phyloP scores from a whole-genome alignment of 495 filamentous ascomycete species.

The Mytilinidion resinicola region DNA sequence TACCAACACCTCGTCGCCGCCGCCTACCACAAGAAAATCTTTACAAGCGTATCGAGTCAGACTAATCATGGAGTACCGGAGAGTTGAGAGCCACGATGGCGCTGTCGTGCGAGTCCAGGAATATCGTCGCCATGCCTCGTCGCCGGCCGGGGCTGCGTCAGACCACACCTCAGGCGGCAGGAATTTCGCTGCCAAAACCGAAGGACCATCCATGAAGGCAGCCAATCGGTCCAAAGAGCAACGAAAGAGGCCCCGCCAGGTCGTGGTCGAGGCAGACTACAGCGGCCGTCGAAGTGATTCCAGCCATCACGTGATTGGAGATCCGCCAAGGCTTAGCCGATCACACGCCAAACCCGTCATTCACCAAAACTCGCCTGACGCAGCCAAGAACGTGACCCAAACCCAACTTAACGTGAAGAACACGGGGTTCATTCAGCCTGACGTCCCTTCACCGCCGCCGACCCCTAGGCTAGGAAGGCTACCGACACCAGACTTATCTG shows the following conservation, averaged over 20 bases:
- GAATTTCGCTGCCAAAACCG: background rate
- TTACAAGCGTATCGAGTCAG: background rate
- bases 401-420: background rate
- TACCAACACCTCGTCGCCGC: slow-evolving; percentile 9
- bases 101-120: slow-evolving; percentile 16
- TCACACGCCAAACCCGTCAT: background rate
- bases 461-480: slow-evolving; percentile 24
- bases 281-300: background rate
- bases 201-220: background rate
- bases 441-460: slow-evolving; percentile 22
- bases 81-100: slow-evolving; percentile 13
- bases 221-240: background rate
- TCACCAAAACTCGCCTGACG: background rate
- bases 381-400: background rate
- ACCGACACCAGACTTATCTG: slow-evolving; percentile 27
- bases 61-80: slow-evolving; percentile 9
- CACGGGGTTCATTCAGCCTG: background rate
- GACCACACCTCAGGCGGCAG: background rate
- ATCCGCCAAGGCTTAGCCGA: background rate
- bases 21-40: background rate
- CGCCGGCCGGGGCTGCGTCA: slow-evolving; percentile 3
- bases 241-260: background rate
- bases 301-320: background rate
- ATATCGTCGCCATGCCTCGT: slow-evolving; percentile 13
- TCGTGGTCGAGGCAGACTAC: background rate